Evolutionary conservation across 208 protist genomes (phyloP).

Genomic region (Zelonia costaricensis): DNA sequence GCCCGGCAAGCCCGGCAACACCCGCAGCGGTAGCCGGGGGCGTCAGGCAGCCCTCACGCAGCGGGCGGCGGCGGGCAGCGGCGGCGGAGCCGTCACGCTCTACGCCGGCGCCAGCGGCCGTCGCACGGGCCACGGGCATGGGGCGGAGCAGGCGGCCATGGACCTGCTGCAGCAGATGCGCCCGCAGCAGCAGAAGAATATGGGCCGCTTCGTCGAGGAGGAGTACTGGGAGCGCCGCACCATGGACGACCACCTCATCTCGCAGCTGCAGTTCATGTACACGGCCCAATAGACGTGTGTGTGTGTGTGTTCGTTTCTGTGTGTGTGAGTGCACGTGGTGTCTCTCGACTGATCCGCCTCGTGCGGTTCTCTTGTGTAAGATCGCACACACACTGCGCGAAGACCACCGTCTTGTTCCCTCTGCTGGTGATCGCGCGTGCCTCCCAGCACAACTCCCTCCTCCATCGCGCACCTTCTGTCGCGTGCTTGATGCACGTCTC

Average conservation of each 20-base stretch:
- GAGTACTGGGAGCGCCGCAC: conserved; percentile 38
- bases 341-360: too few species aligned
- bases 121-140: background rate
- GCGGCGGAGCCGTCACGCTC: too few species aligned
- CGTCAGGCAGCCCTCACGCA: background rate
- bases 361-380: too few species aligned
- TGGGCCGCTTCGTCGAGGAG: conserved; percentile 46
- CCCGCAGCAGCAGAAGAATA: conserved; percentile 20
- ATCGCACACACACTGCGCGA: too few species aligned
- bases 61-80: background rate
- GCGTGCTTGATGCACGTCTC: too few species aligned
- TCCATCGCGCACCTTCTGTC: too few species aligned
- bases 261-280: conserved; percentile 29
- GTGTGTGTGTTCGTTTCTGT: background rate
- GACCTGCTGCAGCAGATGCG: conserved; percentile 11
- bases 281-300: background rate
- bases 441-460: too few species aligned
- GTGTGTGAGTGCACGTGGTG: background rate
- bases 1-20: background rate
- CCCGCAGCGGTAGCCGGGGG: background rate
- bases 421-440: too few species aligned
- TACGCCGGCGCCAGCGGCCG: background rate
- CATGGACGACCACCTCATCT: conserved; percentile 47
- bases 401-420: too few species aligned
- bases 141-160: background rate